Percentiles rank a stretch among this genome's conserved stretches.
Evolutionary conservation across 176 grass and related monocot genomes (phyloP).

Genomic region (Sorghum bicolor): Sorghum_bicolor_NCBIv3 NC_012871.2:70036501-70037000

Average conservation of each 20-base stretch:
- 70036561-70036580: conserved; percentile 85
- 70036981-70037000: conserved; percentile 85
- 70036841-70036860: conserved; percentile 57
- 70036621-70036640: conserved; percentile 86
- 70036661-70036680: conserved; percentile 78
- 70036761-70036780: conserved; percentile 86
- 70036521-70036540: conserved; percentile 77
- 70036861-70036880: conserved; percentile 87
- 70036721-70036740: conserved; percentile 83
- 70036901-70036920: conserved; percentile 84
- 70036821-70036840: conserved; percentile 81
- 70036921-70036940: conserved; percentile 91
- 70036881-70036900: conserved; percentile 75
- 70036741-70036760: conserved; percentile 76
- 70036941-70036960: conserved; percentile 60
- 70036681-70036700: conserved; percentile 91
- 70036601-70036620: conserved; percentile 96
- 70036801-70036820: conserved; percentile 83
- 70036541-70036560: conserved; percentile 71
- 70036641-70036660: conserved; percentile 81
- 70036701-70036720: conserved; percentile 74
- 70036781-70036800: conserved; percentile 86
- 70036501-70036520: conserved; percentile 96
- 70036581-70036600: conserved; percentile 92
- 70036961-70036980: conserved; percentile 84